These are phyloP conservation scores for Canariomyces notabilis DNA, from an alignment of 2,329 filamentous ascomycete genomes.

Conservation along the genomic window DNA sequence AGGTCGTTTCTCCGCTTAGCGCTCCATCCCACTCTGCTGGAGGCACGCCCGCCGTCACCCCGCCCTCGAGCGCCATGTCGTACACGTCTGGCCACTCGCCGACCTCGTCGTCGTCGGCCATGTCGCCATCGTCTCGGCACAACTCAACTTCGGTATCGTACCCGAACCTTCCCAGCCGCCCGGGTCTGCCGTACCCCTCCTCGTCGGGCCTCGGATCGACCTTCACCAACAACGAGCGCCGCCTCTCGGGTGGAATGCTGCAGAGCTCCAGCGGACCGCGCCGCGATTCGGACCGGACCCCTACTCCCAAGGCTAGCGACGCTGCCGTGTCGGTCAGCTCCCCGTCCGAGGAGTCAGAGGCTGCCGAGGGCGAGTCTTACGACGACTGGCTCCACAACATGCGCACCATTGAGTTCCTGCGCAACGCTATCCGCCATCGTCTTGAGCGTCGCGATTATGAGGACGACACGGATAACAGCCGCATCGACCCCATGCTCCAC, in stretches of 20 bases:
- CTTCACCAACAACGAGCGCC: slow-evolving; percentile 58
- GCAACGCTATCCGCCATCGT: slow-evolving; percentile 52
- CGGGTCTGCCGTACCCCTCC: slow-evolving; percentile 61
- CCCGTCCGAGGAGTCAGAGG: slow-evolving; percentile 51
- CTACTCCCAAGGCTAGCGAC: slow-evolving; percentile 42
- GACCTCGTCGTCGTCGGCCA: slow-evolving; percentile 62
- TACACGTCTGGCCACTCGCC: slow-evolving; percentile 76
- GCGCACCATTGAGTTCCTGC: slow-evolving; percentile 57
- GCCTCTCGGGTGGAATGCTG: slow-evolving; percentile 62
- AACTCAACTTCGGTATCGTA: slow-evolving; percentile 63
- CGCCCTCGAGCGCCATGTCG: slow-evolving; percentile 68
- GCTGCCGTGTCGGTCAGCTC: slow-evolving; percentile 43
- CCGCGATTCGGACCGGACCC: slow-evolving; percentile 35
- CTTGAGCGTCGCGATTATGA: slow-evolving; percentile 54
- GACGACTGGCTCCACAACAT: slow-evolving; percentile 63
- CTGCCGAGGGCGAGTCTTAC: slow-evolving; percentile 54
- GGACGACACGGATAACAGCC: slow-evolving; percentile 29
- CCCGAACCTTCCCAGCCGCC: slow-evolving; percentile 60
- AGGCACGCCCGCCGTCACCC: slow-evolving; percentile 72
- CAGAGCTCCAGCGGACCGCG: slow-evolving; percentile 49
- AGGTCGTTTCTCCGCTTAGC: slow-evolving; percentile 57
- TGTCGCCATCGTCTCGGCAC: slow-evolving; percentile 63
- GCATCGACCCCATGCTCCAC: slow-evolving; percentile 32
- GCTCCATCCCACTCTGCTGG: slow-evolving; percentile 52
- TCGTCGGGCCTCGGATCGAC: slow-evolving; percentile 67